phyloP scores from a whole-genome alignment of 1,284 basidiomycete genomes.

The Ganoderma leucocontextum region DNA sequence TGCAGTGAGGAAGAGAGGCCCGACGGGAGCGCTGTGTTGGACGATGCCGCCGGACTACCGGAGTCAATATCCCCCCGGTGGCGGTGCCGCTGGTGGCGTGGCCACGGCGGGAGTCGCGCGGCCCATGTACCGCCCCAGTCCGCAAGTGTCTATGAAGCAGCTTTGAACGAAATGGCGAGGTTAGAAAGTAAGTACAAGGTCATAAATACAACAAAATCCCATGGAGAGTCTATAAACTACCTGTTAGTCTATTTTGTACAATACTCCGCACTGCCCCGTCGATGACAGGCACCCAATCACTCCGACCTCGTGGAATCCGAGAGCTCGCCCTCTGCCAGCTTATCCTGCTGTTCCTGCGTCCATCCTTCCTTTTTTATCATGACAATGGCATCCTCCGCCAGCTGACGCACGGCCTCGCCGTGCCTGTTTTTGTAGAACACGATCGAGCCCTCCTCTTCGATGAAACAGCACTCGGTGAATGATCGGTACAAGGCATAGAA shows the following conservation, averaged over 20 bases:
- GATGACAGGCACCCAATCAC: background rate
- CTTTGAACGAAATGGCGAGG: background rate
- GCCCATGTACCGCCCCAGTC: background rate
- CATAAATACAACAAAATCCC: background rate
- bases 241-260: conserved; percentile 4
- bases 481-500: conserved; percentile 47
- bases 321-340: conserved; percentile 16
- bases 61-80: conserved; percentile 19
- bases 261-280: background rate
- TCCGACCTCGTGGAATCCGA: conserved; percentile 17
- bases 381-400: conserved; percentile 31
- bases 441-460: conserved; percentile 80
- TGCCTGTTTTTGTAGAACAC: conserved; percentile 80
- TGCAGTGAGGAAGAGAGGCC: background rate
- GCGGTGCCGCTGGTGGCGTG: conserved; percentile 32
- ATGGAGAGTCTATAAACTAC: background rate
- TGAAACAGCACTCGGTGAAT: conserved; percentile 58
- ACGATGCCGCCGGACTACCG: conserved; percentile 18
- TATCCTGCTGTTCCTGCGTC: conserved; percentile 34
- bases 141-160: background rate
- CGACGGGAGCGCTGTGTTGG: conserved; percentile 11
- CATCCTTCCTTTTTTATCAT: conserved; percentile 32
- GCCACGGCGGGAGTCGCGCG: background rate
- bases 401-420: conserved; percentile 47
- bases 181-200: background rate